A percentile compares a stretch with the other conserved stretches of the same genome.
phyloP scores from a whole-genome alignment of 208 protist genomes.

The Leishmania gerbilli region DNA sequence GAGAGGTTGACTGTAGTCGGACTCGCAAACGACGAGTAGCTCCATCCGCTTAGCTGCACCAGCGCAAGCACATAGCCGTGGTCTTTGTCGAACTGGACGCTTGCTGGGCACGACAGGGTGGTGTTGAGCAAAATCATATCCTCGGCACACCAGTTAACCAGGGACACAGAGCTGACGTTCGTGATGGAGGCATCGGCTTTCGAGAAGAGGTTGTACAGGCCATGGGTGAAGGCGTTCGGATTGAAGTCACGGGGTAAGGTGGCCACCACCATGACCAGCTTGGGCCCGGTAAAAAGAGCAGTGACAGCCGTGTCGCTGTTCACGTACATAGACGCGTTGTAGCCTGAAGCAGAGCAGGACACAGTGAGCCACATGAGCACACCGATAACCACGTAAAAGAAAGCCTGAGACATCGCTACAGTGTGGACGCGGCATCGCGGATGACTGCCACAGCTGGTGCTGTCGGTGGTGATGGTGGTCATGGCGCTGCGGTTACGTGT shows the following conservation, averaged over 20 bases:
- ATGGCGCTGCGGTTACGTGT: neutral
- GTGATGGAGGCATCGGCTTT: slow-evolving; percentile 2
- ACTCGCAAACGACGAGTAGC: neutral
- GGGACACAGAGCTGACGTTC: slow-evolving; percentile 12
- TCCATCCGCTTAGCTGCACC: slow-evolving; percentile 22
- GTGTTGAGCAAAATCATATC: neutral
- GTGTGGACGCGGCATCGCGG: neutral
- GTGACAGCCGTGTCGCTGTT: slow-evolving; percentile 23
- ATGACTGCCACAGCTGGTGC: neutral
- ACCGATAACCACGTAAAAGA: neutral
- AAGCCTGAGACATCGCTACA: neutral
- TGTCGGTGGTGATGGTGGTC: neutral
- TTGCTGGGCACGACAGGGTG: slow-evolving; percentile 13
- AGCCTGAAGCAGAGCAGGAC: slow-evolving; percentile 1
- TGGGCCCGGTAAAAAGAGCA: neutral
- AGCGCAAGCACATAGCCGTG: slow-evolving; percentile 13
- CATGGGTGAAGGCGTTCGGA: neutral
- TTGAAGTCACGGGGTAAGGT: slow-evolving; percentile 1
- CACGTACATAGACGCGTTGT: slow-evolving; percentile 12
- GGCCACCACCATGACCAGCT: slow-evolving; percentile 4
- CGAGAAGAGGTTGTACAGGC: slow-evolving; percentile 13
- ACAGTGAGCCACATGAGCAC: slow-evolving; percentile 6
- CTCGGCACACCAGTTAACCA: slow-evolving; percentile 24
- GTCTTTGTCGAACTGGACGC: neutral
- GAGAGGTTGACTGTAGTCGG: slow-evolving; percentile 4